These are phyloP conservation scores for Dactylellina parvicollis DNA, from an alignment of 2,329 filamentous ascomycete genomes.

Conservation along the genomic window DNA sequence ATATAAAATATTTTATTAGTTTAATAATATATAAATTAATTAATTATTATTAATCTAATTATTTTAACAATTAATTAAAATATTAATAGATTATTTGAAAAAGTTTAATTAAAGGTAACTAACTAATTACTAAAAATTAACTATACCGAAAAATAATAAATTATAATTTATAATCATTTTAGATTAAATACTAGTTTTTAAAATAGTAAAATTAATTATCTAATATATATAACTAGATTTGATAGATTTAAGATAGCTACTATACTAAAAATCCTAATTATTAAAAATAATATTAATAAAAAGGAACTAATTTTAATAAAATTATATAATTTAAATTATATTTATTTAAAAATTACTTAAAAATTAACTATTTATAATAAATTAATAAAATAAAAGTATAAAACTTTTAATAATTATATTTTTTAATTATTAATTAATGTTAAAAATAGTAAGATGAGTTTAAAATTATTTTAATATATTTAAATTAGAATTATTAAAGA, in stretches of 20 bases:
- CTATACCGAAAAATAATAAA: neutral
- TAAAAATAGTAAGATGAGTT: neutral
- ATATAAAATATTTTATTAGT: neutral
- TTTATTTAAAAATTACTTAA: slow-evolving; percentile 1
- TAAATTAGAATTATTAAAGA: slow-evolving; percentile 2
- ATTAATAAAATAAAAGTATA: neutral
- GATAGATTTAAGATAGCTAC: neutral
- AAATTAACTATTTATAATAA: neutral
- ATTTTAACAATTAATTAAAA: too few species aligned
- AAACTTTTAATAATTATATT: slow-evolving; percentile 17
- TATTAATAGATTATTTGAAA: too few species aligned
- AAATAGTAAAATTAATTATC: neutral
- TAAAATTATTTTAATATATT: slow-evolving; percentile 3
- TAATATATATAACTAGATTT: neutral
- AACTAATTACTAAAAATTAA: neutral
- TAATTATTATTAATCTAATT: too few species aligned
- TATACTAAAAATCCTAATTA: neutral
- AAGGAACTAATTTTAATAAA: neutral
- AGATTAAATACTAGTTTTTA: neutral
- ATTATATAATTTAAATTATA: slow-evolving; percentile 1
- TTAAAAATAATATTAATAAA: neutral
- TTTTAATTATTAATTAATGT: slow-evolving; percentile 1
- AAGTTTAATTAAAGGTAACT: neutral
- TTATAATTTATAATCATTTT: neutral
- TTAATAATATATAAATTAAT: neutral